Base-by-base conservation (phyloP, 768 basidiomycete genomes). In the Exsudoporus frostii region DNA sequence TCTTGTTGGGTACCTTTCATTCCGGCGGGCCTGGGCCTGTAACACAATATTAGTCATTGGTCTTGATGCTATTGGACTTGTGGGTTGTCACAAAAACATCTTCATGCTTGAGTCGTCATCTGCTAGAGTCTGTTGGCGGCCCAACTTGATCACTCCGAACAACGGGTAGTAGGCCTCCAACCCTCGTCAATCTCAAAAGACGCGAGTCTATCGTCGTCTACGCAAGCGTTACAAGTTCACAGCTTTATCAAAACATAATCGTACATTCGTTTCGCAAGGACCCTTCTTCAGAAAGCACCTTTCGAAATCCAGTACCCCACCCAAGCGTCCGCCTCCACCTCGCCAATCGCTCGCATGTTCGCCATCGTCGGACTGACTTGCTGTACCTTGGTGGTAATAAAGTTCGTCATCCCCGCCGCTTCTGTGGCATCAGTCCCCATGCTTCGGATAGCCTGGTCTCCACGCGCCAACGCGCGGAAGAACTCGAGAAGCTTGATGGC, bases 401-500 rank as follows among this genome's bases (percentile, higher is more conserved):
- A 59, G 44, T 48, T 61, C 1, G 62, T 42, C 54, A 64, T 53
- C 13, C 66, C 66, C 0, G 42, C 66, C 3, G 55, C 56, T 40
- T 68, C 66, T 7, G 50, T 50, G 4, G 22, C 3, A n/a, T 7
- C 29, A 1, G 25, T 6, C 1, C 38, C 50, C 0, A 5, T 2
- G 0, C 10, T 14, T 17, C 55, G 54, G 5, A 41, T 27, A 0
- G 51, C 53, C 8, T 53, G 22, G 39, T 73, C 66, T 8, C 57
- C 62, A 0, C 34, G 41, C 6, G 62, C 48, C 49, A 70, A 50
- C 19, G 17, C 32, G 7, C 67, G 70, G 61, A 71, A 69, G 51
- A 69, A 73, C 38, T 66, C 66, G 19, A 74, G 58, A 1, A 74
- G 40, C 48, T 74, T 72, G 47, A 72, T 63, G 1, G 64, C 72